A percentile compares a stretch with the other conserved stretches of the same genome.
These are phyloP conservation scores for Globisporangium solare DNA, from an alignment of 352 stramenopile species.

Conservation along the genomic window DNA sequence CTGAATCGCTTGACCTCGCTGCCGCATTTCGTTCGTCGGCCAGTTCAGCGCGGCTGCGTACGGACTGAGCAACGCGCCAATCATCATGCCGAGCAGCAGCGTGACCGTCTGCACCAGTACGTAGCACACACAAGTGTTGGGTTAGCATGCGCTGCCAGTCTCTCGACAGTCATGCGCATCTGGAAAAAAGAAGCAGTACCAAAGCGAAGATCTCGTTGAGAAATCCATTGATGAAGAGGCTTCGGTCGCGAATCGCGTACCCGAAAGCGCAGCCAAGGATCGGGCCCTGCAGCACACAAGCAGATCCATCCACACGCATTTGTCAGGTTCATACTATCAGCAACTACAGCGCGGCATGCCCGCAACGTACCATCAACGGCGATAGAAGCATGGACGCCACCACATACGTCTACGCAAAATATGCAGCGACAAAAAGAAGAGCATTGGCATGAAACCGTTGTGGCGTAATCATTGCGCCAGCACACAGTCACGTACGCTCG, in stretches of 20 bases:
- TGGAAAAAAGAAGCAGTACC: slow-evolving; percentile 19
- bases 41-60: slow-evolving; percentile 77
- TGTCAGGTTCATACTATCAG: neutral
- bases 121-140: neutral
- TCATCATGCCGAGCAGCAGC: slow-evolving; percentile 74
- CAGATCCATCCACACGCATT: neutral
- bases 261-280: slow-evolving; percentile 83
- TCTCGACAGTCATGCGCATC: no score
- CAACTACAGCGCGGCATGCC: neutral
- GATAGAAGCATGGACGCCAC: slow-evolving; percentile 87
- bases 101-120: slow-evolving; percentile 60
- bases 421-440: neutral
- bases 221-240: slow-evolving; percentile 80
- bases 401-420: slow-evolving; percentile 65
- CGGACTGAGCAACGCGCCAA: slow-evolving; percentile 71
- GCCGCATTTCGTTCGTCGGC: slow-evolving; percentile 81
- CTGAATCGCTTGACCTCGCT: slow-evolving; percentile 69
- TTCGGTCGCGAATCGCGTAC: slow-evolving; percentile 72
- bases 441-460: neutral
- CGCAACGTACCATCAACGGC: slow-evolving; percentile 65
- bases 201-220: slow-evolving; percentile 79
- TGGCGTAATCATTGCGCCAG: neutral
- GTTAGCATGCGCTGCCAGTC: no score
- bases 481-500: slow-evolving; percentile 24
- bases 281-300: slow-evolving; percentile 37